phyloP scores from a whole-genome alignment of 805 yeast species.

The Myxozyma nipponensis region DNA sequence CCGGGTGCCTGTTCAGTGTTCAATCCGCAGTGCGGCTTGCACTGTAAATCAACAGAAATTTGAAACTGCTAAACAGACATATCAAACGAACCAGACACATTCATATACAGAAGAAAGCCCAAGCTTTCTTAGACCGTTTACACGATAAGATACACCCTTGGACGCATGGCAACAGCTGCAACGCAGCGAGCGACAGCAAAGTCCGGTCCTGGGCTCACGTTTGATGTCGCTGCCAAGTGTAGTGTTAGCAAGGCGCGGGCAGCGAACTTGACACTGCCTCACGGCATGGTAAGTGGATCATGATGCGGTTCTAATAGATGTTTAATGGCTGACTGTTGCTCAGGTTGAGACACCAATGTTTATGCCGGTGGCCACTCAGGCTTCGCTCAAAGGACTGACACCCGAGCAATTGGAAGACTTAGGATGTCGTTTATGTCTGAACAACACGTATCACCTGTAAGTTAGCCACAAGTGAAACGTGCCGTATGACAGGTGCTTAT shows the following conservation, averaged over 20 bases:
- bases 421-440: slow-evolving; percentile 43
- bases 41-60: too few species aligned
- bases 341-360: slow-evolving; percentile 44
- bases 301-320: not conserved
- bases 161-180: slow-evolving; percentile 1
- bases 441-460: slow-evolving; percentile 43
- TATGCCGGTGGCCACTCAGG: slow-evolving; percentile 50
- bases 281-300: slow-evolving; percentile 35
- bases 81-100: too few species aligned
- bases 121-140: not conserved
- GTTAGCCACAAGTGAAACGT: slow-evolving; percentile 2
- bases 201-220: slow-evolving; percentile 35
- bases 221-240: slow-evolving; percentile 43
- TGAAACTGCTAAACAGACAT: too few species aligned
- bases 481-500: not conserved
- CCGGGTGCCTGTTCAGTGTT: too few species aligned
- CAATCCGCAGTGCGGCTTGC: too few species aligned
- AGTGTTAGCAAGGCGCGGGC: slow-evolving; percentile 45
- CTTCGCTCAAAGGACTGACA: slow-evolving; percentile 45
- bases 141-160: not conserved
- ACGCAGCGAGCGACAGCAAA: not conserved
- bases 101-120: too few species aligned
- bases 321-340: not conserved
- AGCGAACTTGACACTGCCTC: slow-evolving; percentile 42
- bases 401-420: slow-evolving; percentile 41